phyloP scores from a whole-genome alignment of 2,329 filamentous ascomycete species.

The Clarireedia paspali region DNA sequence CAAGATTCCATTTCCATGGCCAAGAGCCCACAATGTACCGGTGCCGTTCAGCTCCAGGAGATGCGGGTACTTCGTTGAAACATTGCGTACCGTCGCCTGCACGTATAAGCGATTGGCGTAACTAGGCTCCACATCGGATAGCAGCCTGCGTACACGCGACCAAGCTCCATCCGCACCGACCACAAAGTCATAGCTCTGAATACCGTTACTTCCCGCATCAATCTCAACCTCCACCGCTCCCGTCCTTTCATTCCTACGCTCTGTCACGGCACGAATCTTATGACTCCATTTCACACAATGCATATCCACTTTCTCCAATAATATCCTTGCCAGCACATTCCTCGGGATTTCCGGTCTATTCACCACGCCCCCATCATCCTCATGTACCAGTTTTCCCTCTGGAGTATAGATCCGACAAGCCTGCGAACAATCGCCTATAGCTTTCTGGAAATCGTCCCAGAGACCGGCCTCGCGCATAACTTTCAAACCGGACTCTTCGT shows the following conservation, averaged over 20 bases:
- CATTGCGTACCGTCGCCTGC: no score
- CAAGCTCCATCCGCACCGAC: conserved; percentile 39
- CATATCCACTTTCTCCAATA: conserved; percentile 16
- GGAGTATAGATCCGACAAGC: conserved; percentile 31
- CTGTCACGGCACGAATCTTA: neutral
- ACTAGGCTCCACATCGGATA: conserved; percentile 20
- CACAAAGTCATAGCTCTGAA: conserved; percentile 30
- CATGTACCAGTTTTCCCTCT: conserved; percentile 21
- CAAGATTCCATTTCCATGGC: no score
- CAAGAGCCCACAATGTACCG: no score
- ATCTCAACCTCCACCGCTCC: neutral
- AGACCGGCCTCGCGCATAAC: conserved; percentile 39
- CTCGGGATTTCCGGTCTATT: conserved; percentile 25
- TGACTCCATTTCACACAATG: conserved; percentile 20
- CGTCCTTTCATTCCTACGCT: no score
- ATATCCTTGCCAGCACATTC: conserved; percentile 18
- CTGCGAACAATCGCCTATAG: conserved; percentile 37
- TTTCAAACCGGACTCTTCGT: conserved; percentile 36
- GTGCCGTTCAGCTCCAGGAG: no score
- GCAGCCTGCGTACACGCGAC: conserved; percentile 30
- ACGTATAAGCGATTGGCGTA: no score
- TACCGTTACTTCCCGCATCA: neutral
- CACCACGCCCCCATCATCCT: conserved; percentile 15
- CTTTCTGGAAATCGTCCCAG: conserved; percentile 35
- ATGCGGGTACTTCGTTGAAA: no score